A percentile compares a stretch with the other conserved stretches of the same genome.
These are phyloP conservation scores for Crotalaria pallida DNA, from an alignment of 306 rosid species.

Conservation along the genomic window DNA sequence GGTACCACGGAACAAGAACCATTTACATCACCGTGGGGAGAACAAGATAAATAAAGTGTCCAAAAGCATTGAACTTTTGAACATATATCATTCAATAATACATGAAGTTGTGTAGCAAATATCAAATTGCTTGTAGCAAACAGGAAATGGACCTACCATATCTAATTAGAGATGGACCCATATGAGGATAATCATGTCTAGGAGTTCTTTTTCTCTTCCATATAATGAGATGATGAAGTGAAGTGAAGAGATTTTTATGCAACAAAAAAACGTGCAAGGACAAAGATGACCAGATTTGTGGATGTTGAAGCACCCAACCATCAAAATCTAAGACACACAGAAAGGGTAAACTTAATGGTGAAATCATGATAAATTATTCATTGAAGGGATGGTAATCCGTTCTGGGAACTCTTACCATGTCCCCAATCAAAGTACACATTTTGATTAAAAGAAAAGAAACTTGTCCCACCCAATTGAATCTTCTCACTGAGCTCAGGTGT, in stretches of 20 bases:
- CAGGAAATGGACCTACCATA: constrained; percentile 37
- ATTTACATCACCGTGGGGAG: constrained; percentile 13
- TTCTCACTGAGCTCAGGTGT: constrained; percentile 24
- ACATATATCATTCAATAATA: constrained; percentile 30
- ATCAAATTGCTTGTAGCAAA: constrained; percentile 26
- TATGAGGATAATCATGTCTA: neutral
- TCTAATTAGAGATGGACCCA: constrained; percentile 38
- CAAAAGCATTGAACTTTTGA: constrained; percentile 24
- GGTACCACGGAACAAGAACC: constrained; percentile 36
- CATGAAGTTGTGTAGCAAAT: constrained; percentile 5
- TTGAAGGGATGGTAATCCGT: constrained; percentile 26
- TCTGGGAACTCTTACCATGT: constrained; percentile 36
- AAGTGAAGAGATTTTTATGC: neutral
- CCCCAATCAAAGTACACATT: constrained; percentile 37
- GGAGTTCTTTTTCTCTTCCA: constrained; percentile 16
- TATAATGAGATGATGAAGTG: neutral
- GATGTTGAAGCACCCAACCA: constrained; percentile 17
- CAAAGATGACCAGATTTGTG: constrained; percentile 25
- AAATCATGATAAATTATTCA: constrained; percentile 20
- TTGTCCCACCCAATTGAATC: constrained; percentile 45
- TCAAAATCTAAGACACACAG: constrained; percentile 16
- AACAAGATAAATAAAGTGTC: constrained; percentile 27
- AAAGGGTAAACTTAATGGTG: constrained; percentile 19
- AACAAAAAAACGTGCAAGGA: neutral
- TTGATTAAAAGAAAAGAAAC: constrained; percentile 30